Conservation (phyloP, 371 early-diverging fungal species). For the Hamiltosporidium magnivora region DNA sequence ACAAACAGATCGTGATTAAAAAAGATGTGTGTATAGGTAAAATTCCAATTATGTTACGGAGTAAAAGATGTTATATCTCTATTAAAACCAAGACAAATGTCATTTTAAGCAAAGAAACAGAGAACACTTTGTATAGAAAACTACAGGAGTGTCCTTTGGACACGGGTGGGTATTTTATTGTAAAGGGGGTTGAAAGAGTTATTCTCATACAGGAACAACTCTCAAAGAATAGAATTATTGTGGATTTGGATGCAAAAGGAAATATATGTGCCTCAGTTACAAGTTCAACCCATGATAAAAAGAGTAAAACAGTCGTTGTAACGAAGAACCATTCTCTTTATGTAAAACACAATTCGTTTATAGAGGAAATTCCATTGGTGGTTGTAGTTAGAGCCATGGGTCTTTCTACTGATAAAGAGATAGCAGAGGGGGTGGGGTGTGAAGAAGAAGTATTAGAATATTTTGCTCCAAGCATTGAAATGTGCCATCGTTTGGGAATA, state of each 20-base stretch:
- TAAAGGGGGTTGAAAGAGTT: slow-evolving; percentile 93
- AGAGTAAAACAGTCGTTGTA: slow-evolving; percentile 83
- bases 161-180: slow-evolving; percentile 97
- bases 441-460: slow-evolving; percentile 68
- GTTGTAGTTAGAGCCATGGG: slow-evolving; percentile 60
- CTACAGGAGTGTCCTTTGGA: slow-evolving; percentile 91
- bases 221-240: slow-evolving; percentile 98
- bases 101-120: slow-evolving; percentile 58
- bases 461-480: slow-evolving; percentile 79
- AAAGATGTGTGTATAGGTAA: slow-evolving; percentile 78
- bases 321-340: slow-evolving; percentile 64
- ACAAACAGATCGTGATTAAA: slow-evolving; percentile 68
- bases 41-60: slow-evolving; percentile 94
- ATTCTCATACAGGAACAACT: slow-evolving; percentile 98
- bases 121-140: slow-evolving; percentile 65
- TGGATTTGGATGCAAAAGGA: slow-evolving; percentile 76
- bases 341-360: slow-evolving; percentile 75
- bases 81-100: background rate
- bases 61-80: slow-evolving; percentile 68
- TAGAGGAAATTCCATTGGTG: slow-evolving; percentile 75
- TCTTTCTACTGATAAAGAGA: slow-evolving; percentile 79
- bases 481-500: slow-evolving; percentile 56
- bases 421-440: slow-evolving; percentile 78
- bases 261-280: slow-evolving; percentile 70
- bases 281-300: slow-evolving; percentile 79